Conservation (phyloP, 1,139 yeast genomes). For the Sugiyamaella grinbergsii region DNA sequence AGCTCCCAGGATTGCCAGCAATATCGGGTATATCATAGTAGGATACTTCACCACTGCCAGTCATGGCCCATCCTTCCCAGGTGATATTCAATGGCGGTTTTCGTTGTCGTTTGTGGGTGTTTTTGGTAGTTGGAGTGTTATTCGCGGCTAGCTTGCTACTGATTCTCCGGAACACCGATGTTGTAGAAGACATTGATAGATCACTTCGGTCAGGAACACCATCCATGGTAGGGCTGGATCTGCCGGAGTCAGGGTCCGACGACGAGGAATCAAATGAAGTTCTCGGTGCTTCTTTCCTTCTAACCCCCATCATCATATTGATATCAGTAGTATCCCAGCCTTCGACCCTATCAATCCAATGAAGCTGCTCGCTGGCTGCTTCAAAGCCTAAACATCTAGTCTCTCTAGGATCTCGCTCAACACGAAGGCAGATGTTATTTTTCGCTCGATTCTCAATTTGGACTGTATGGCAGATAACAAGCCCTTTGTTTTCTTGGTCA, state of each 20-base stretch:
- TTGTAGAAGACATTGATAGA: background rate
- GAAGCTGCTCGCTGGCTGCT: slow-evolving; percentile 68
- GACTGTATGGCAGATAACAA: slow-evolving; percentile 71
- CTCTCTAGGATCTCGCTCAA: slow-evolving; percentile 90
- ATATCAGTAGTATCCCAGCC: slow-evolving; percentile 80
- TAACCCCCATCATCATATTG: slow-evolving; percentile 74
- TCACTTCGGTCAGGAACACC: slow-evolving; percentile 1
- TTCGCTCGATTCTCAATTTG: slow-evolving; percentile 74
- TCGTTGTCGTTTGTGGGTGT: slow-evolving; percentile 1
- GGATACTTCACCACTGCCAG: slow-evolving; percentile 61
- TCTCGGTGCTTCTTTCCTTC: slow-evolving; percentile 43
- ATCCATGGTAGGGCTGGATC: slow-evolving; percentile 3
- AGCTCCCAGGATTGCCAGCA: slow-evolving; percentile 28
- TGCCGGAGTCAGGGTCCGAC: slow-evolving; percentile 8
- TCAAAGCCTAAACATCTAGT: slow-evolving; percentile 85
- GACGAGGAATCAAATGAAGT: slow-evolving; percentile 8
- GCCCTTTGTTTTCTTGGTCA: slow-evolving; percentile 54
- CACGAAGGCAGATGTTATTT: slow-evolving; percentile 78
- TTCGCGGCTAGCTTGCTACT: slow-evolving; percentile 5
- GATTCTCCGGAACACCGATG: slow-evolving; percentile 14
- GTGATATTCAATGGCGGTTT: slow-evolving; percentile 38
- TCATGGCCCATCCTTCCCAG: slow-evolving; percentile 85
- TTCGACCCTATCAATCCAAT: slow-evolving; percentile 65
- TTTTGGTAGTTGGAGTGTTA: background rate
- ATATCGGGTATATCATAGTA: slow-evolving; percentile 63